These are phyloP conservation scores for Uncinocarpus reesii DNA, from an alignment of 2,329 filamentous ascomycete genomes.

Conservation along the genomic window DNA sequence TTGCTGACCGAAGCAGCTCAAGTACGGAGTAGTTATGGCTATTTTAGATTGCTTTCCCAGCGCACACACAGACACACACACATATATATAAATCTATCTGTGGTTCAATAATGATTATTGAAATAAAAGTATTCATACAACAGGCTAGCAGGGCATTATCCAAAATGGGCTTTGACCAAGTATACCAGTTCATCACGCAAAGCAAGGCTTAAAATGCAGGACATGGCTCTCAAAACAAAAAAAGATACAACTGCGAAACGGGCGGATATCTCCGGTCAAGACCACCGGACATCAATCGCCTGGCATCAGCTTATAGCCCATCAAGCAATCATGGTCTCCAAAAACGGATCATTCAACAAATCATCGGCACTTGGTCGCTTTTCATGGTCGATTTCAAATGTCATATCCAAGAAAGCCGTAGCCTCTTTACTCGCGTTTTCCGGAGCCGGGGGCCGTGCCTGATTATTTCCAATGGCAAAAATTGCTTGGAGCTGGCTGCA, in stretches of 20 bases:
- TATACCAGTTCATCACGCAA: not conserved
- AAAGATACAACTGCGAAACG: too few species aligned
- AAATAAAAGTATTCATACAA: conserved; percentile 3
- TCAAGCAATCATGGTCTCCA: conserved; percentile 56
- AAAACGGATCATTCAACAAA: conserved; percentile 70
- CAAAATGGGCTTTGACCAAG: not conserved
- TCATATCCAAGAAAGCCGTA: conserved; percentile 69
- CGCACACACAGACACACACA: not conserved
- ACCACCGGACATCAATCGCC: too few species aligned
- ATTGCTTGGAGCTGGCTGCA: conserved; percentile 96
- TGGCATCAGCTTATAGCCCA: not conserved
- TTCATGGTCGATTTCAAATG: conserved; percentile 93
- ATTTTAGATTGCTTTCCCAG: not conserved
- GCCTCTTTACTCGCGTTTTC: conserved; percentile 78
- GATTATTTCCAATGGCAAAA: conserved; percentile 89
- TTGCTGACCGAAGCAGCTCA: not conserved
- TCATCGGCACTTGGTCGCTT: conserved; percentile 86
- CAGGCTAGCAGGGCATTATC: not conserved
- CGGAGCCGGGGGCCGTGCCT: conserved; percentile 78
- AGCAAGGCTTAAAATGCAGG: not conserved
- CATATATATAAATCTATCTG: not conserved
- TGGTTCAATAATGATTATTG: not conserved
- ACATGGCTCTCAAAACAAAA: not conserved
- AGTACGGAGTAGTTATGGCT: not conserved
- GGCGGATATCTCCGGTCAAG: too few species aligned